These are phyloP conservation scores for Beauveria varroae DNA, from an alignment of 2,329 filamentous ascomycete species.

Conservation along the genomic window DNA sequence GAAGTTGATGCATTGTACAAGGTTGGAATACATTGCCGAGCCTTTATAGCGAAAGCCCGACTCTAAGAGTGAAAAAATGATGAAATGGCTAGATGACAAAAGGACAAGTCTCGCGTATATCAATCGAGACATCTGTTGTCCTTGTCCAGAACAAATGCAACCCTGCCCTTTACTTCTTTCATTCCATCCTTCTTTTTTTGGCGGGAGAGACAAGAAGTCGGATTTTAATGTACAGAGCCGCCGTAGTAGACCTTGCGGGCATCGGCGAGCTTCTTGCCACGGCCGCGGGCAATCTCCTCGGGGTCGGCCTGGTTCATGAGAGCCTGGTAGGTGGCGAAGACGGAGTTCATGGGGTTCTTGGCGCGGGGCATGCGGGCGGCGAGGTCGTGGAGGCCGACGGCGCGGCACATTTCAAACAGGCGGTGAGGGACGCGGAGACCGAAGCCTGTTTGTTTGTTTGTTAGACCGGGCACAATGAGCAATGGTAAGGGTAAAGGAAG, in stretches of 20 bases:
- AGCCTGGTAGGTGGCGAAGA: slow-evolving; percentile 83
- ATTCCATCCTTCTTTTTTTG: neutral
- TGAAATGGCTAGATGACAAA: too few relatives aligned
- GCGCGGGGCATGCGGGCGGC: slow-evolving; percentile 75
- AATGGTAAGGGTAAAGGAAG: too few relatives aligned
- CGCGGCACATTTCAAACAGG: slow-evolving; percentile 90
- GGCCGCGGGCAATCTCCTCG: slow-evolving; percentile 79
- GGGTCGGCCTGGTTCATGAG: slow-evolving; percentile 78
- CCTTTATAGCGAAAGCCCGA: too few relatives aligned
- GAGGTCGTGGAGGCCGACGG: slow-evolving; percentile 79
- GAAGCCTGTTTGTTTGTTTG: slow-evolving; percentile 58
- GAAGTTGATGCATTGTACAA: too few relatives aligned
- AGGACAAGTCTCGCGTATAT: too few relatives aligned
- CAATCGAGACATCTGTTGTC: too few relatives aligned
- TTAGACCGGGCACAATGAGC: neutral
- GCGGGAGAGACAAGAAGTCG: too few relatives aligned
- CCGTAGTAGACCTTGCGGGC: slow-evolving; percentile 96
- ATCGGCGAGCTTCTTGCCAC: slow-evolving; percentile 94
- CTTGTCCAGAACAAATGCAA: neutral
- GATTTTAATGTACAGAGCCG: slow-evolving; percentile 55
- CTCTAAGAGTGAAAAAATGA: too few relatives aligned
- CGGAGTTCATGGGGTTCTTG: slow-evolving; percentile 94
- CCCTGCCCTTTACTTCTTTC: neutral
- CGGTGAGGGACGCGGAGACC: slow-evolving; percentile 85
- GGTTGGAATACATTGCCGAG: too few relatives aligned